These are phyloP conservation scores for Cladophialophora psammophila DNA, from an alignment of 2,329 filamentous ascomycete genomes.

Conservation along the genomic window DNA sequence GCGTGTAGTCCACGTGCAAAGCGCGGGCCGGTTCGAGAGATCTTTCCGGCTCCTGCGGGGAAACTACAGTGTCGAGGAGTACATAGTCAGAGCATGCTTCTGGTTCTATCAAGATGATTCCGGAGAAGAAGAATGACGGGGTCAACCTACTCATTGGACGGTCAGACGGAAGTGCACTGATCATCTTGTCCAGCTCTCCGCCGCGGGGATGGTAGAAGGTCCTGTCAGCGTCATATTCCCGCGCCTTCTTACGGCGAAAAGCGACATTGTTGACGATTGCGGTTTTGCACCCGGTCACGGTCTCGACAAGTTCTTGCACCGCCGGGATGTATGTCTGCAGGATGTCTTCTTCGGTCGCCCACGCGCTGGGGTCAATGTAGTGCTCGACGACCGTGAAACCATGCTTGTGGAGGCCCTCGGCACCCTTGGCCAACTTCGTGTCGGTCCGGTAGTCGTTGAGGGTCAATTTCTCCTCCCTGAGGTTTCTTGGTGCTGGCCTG, in stretches of 20 bases:
- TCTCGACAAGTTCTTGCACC: constrained; percentile 2
- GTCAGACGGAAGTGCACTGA: background rate
- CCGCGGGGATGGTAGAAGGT: constrained; percentile 7
- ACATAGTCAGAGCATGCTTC: background rate
- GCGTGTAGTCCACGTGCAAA: constrained; percentile 9
- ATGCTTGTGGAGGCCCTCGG: constrained; percentile 8
- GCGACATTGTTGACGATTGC: constrained; percentile 14
- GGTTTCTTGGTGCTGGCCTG: background rate
- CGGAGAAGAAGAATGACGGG: background rate
- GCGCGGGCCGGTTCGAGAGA: constrained; percentile 10
- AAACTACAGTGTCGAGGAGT: background rate
- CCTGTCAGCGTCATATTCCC: background rate
- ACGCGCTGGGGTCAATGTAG: background rate
- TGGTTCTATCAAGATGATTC: background rate
- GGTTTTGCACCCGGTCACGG: background rate
- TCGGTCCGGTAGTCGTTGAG: constrained; percentile 8
- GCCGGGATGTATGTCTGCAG: background rate
- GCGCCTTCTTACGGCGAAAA: background rate
- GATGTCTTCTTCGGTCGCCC: constrained; percentile 2
- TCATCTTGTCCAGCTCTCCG: constrained; percentile 5
- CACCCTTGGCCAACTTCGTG: background rate
- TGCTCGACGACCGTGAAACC: constrained; percentile 14
- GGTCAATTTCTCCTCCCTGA: constrained; percentile 6
- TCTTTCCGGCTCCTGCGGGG: background rate
- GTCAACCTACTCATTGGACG: background rate